A percentile compares a stretch with the other conserved stretches of the same genome.
phyloP scores from a whole-genome alignment of 208 protist genomes.

The Kentomonas sorsogonicus region DNA sequence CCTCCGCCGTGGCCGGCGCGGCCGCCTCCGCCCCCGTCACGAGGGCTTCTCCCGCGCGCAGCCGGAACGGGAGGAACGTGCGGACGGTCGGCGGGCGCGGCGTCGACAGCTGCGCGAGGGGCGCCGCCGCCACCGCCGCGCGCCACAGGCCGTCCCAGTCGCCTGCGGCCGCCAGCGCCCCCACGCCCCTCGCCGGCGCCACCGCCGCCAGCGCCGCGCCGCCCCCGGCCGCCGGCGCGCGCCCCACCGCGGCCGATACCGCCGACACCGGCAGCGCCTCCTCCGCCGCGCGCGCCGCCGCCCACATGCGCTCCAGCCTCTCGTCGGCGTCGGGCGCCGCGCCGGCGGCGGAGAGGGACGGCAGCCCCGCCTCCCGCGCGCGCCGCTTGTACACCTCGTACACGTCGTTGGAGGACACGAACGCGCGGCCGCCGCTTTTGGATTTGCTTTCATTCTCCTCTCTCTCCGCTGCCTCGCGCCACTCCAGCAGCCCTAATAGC shows the following conservation, averaged over 20 bases:
- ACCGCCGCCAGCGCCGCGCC: too few species aligned
- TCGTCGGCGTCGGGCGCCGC: too few species aligned
- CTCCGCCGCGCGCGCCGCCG: constrained; percentile 8
- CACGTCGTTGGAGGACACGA: too few species aligned
- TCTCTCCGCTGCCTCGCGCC: background rate
- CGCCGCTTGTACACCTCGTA: too few species aligned
- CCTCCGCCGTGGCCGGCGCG: background rate
- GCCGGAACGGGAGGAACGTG: background rate
- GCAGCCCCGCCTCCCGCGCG: too few species aligned
- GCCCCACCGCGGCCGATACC: too few species aligned
- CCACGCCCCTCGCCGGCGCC: too few species aligned
- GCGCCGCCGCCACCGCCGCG: constrained; percentile 1
- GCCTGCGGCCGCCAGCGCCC: constrained; percentile 12
- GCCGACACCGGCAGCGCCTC: too few species aligned
- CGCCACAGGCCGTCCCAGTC: constrained; percentile 12
- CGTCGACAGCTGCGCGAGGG: background rate
- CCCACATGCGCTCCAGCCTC: too few species aligned
- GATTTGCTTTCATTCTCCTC: too few species aligned
- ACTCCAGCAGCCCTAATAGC: background rate
- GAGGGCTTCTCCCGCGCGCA: background rate
- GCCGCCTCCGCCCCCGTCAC: background rate
- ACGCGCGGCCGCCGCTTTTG: too few species aligned
- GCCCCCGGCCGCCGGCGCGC: constrained; percentile 13
- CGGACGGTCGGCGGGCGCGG: background rate
- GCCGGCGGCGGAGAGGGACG: too few species aligned